These are phyloP conservation scores for Hamamelis virginiana DNA, from an alignment of 164 flowering plant genomes.

Conservation along the genomic window DNA sequence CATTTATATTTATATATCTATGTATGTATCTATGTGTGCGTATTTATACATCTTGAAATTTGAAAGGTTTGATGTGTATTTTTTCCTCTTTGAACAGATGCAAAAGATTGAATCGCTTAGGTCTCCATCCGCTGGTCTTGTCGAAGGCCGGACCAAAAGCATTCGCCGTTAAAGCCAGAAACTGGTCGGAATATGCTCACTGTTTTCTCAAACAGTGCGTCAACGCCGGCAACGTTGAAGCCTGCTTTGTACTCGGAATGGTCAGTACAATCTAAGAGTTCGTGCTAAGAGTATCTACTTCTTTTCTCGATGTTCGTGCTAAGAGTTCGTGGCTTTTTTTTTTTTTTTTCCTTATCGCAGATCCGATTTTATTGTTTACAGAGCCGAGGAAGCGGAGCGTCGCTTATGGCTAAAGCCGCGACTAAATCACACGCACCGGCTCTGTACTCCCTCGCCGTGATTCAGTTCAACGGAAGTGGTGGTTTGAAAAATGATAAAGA, in stretches of 20 bases:
- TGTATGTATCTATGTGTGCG: not conserved
- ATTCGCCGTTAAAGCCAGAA: conserved; percentile 44
- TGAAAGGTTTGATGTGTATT: too few relatives aligned
- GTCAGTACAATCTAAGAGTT: conserved; percentile 28
- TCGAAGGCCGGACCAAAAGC: conserved; percentile 44
- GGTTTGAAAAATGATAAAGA: conserved; percentile 59
- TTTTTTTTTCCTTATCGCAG: conserved; percentile 23
- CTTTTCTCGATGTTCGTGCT: not conserved
- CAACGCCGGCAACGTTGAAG: conserved; percentile 76
- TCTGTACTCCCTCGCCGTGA: conserved; percentile 73
- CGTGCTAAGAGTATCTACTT: not conserved
- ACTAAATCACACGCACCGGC: conserved; percentile 64
- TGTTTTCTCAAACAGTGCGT: conserved; percentile 66
- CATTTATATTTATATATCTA: not conserved
- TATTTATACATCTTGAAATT: too few relatives aligned
- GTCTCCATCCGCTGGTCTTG: conserved; percentile 51
- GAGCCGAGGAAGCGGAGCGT: conserved; percentile 56
- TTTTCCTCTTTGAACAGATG: conserved; percentile 45
- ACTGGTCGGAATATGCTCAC: conserved; percentile 78
- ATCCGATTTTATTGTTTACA: conserved; percentile 72
- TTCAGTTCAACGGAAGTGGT: conserved; percentile 89
- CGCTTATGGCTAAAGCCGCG: conserved; percentile 83
- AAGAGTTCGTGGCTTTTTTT: not conserved
- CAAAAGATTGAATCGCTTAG: conserved; percentile 62
- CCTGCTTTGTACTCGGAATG: conserved; percentile 81